A percentile compares a stretch with the other conserved stretches of the same genome.
Evolutionary conservation across 306 rosid genomes (phyloP).

Genomic region (Hylodesmum podocarpum): DNA sequence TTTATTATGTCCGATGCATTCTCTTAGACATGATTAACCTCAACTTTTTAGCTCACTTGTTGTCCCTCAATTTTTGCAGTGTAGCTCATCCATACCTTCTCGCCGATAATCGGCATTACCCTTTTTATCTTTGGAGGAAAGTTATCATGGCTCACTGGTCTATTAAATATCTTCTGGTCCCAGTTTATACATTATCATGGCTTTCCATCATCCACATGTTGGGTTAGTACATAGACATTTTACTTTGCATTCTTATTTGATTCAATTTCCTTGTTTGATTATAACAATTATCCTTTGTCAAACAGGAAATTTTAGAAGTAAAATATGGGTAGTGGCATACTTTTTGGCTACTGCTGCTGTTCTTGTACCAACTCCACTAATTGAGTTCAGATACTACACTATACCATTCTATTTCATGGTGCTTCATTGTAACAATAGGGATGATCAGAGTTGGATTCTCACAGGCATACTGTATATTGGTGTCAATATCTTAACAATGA

Average conservation of each 20-base stretch:
- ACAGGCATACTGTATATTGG: slow-evolving; percentile 51
- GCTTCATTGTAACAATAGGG: slow-evolving; percentile 51
- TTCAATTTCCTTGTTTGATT: background rate
- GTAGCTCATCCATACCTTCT: slow-evolving; percentile 83
- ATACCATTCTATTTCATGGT: slow-evolving; percentile 64
- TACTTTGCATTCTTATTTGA: background rate
- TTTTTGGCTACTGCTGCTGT: slow-evolving; percentile 73
- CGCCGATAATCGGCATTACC: slow-evolving; percentile 80
- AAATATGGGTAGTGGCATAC: slow-evolving; percentile 73
- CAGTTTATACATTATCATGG: slow-evolving; percentile 65
- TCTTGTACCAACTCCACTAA: slow-evolving; percentile 73
- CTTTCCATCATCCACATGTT: slow-evolving; percentile 53
- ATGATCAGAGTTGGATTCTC: slow-evolving; percentile 57
- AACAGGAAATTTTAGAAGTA: slow-evolving; percentile 57
- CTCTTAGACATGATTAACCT: background rate
- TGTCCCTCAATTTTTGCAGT: background rate
- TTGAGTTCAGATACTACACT: slow-evolving; percentile 88
- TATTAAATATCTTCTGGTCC: slow-evolving; percentile 58
- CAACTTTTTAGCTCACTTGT: background rate
- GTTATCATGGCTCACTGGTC: slow-evolving; percentile 68
- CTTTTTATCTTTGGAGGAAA: slow-evolving; percentile 50
- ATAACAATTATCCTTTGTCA: background rate
- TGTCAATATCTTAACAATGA: slow-evolving; percentile 65
- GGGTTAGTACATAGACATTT: slow-evolving; percentile 49
- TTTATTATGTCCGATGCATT: background rate